phyloP scores from a whole-genome alignment of 305 asterid genomes.

The Fraxinus greggii region DNA sequence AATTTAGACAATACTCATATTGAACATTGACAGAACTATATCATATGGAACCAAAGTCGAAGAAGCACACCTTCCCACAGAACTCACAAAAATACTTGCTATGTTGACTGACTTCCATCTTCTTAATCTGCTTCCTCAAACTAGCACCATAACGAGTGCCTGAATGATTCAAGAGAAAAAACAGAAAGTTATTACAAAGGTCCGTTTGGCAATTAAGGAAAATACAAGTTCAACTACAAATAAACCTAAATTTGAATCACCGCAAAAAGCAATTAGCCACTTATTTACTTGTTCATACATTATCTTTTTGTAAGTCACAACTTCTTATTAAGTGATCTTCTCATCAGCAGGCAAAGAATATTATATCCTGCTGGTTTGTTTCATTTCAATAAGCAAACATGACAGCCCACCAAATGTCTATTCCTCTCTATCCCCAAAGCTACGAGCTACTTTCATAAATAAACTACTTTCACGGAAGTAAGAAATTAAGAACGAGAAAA shows the following conservation, averaged over 20 bases:
- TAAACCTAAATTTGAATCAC: neutral
- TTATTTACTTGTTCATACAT: neutral
- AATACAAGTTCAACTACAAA: neutral
- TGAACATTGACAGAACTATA: neutral
- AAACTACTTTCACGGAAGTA: neutral
- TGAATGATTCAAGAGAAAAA: conserved; percentile 12
- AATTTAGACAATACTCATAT: neutral
- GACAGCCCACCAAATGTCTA: neutral
- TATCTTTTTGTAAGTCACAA: neutral
- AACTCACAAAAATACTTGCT: conserved; percentile 84
- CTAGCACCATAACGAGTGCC: conserved; percentile 90
- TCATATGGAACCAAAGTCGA: neutral
- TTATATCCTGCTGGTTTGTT: neutral
- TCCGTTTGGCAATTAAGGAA: neutral
- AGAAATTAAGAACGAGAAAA: neutral
- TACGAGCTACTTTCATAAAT: neutral
- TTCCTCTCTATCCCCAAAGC: neutral
- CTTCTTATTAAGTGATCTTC: neutral
- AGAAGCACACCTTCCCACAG: conserved; percentile 66
- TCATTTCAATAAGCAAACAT: neutral
- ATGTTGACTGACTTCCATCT: conserved; percentile 90
- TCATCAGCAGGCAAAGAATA: neutral
- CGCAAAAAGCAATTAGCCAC: neutral
- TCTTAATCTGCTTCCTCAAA: conserved; percentile 85
- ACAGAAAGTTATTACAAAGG: neutral